A percentile compares a stretch with the other conserved stretches of the same genome.
Conservation (phyloP, 306 rosid genomes). For the Lagenaria siceraria region DNA sequence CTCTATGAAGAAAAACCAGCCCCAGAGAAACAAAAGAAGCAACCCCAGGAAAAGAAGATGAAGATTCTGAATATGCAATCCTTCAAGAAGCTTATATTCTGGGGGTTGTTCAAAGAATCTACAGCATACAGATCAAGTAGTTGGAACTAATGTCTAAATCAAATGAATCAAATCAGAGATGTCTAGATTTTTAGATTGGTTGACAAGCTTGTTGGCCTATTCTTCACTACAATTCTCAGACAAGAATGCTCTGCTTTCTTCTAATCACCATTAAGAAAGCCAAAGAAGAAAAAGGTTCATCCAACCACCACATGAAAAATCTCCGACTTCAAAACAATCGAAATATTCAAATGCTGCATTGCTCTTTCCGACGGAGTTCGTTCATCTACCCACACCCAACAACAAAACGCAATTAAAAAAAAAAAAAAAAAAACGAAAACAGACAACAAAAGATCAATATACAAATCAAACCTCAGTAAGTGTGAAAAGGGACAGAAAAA, state of each 20-base stretch:
- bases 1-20: slow-evolving; percentile 6
- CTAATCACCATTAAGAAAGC: slow-evolving; percentile 11
- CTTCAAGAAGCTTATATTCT: neutral
- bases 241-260: slow-evolving; percentile 10
- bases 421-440: neutral
- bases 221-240: slow-evolving; percentile 14
- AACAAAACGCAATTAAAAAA: neutral
- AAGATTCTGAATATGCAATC: neutral
- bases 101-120: neutral
- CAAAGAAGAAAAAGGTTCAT: slow-evolving; percentile 3
- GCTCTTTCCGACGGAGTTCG: slow-evolving; percentile 65
- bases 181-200: slow-evolving; percentile 22
- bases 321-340: neutral
- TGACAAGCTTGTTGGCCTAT: slow-evolving; percentile 13
- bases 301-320: slow-evolving; percentile 4
- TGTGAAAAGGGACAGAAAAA: slow-evolving; percentile 1
- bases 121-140: neutral
- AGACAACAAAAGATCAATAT: neutral
- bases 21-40: slow-evolving; percentile 1
- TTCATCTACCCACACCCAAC: slow-evolving; percentile 50
- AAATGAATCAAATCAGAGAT: slow-evolving; percentile 21
- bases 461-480: neutral
- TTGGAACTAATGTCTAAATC: neutral
- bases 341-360: slow-evolving; percentile 16
- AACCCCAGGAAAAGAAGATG: neutral